These are phyloP conservation scores for Parasarocladium wereldwijsianum DNA, from an alignment of 2,329 filamentous ascomycete genomes.

Conservation along the genomic window DNA sequence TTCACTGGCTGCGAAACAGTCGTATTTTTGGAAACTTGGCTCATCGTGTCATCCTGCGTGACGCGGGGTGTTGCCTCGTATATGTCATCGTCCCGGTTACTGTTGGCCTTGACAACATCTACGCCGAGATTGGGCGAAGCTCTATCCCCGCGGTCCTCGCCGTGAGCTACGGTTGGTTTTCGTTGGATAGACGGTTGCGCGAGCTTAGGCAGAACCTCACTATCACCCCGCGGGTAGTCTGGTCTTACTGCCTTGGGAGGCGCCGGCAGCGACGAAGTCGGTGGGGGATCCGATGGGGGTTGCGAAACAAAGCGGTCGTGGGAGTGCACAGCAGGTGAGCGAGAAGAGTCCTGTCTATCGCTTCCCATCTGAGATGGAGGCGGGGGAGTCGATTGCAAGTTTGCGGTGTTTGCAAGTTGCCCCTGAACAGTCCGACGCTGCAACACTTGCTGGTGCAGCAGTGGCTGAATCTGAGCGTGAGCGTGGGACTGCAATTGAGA, in stretches of 20 bases:
- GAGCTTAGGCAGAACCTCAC: slow-evolving; percentile 1
- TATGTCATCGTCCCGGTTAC: slow-evolving; percentile 14
- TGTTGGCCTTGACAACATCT: slow-evolving; percentile 9
- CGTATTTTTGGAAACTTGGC: slow-evolving; percentile 10
- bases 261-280: neutral
- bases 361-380: neutral
- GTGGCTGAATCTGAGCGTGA: no score
- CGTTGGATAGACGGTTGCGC: neutral
- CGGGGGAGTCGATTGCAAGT: neutral
- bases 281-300: neutral
- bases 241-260: neutral
- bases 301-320: neutral
- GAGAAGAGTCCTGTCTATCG: neutral
- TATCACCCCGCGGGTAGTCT: slow-evolving; percentile 1
- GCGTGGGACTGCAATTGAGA: no score
- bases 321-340: neutral
- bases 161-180: neutral
- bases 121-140: slow-evolving; percentile 7
- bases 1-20: slow-evolving; percentile 15
- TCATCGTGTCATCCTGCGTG: slow-evolving; percentile 4
- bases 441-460: no score
- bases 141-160: neutral
- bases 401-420: neutral
- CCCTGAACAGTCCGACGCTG: no score
- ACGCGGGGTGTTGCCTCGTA: slow-evolving; percentile 18